Evolutionary conservation across 2,329 filamentous ascomycete species (phyloP), one percentile per base, ranked within the genome.

Genomic region (Didymella glomerata): DNA sequence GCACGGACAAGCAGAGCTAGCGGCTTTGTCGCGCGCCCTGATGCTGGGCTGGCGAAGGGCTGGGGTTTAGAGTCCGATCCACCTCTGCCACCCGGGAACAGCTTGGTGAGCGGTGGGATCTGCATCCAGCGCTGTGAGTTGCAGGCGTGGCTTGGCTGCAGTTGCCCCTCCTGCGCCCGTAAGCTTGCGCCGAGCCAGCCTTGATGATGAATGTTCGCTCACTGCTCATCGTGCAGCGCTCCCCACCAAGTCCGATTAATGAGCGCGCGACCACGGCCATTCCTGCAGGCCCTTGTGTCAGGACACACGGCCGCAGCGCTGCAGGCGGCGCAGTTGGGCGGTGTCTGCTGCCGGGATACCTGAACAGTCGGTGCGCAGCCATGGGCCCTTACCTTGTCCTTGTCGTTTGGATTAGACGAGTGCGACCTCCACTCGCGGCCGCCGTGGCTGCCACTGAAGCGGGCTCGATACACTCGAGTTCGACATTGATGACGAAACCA

Each of bases 41-140:
- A 24, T 27, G n/a, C 45, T 50, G 53, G 53, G 40, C 53, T 48
- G 46, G 53, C 53, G 60, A 61, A 54, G 69, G 49, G 68, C 67
- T 70, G 72, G 70, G 68, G 63, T 67, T 57, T 41, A 63, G 63
- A 67, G 66, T 68, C 63, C 65, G 69, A 72, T 71, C 67, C 66
- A 68, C 66, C 66, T 18, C 48, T 57, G 48, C 56, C 56, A 41
- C 65, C 61, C 64, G 55, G 64, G 56, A 55, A 60, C 49, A 59
- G 56, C 50, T 25, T 54, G 56, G 50, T 54, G 61, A 60, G 57
- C 32, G 50, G 47, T 59, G 57, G 54, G 60, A 62, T 63, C 57
- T 66, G 63, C 58, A 49, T 57, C 61, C 60, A 69, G 61, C 60
- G 64, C 61, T 54, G 47, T 61, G 25, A 57, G 50, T 46, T 40